phyloP scores from a whole-genome alignment of 306 rosid genomes.

The Inga laurina region DNA sequence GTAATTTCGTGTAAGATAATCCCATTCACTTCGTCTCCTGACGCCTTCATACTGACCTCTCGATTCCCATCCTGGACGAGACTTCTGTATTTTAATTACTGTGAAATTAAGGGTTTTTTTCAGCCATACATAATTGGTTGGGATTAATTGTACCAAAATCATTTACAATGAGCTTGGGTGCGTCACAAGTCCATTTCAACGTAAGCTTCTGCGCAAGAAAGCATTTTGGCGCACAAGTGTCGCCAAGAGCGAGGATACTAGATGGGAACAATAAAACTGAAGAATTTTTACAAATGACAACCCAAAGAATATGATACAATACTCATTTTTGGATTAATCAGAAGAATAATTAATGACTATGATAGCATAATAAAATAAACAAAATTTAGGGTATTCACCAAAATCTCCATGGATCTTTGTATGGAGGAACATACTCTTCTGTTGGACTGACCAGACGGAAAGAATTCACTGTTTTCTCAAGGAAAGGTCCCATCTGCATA shows the following conservation, averaged over 20 bases:
- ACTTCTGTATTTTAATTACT: neutral
- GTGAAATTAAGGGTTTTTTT: neutral
- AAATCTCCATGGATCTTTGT: constrained; percentile 98
- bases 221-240: neutral
- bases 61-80: neutral
- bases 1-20: neutral
- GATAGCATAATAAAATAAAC: constrained; percentile 12
- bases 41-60: neutral
- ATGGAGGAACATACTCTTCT: constrained; percentile 87
- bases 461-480: constrained; percentile 73
- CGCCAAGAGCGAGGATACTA: neutral
- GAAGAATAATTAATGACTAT: neutral
- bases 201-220: neutral
- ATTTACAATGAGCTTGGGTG: neutral
- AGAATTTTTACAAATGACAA: neutral
- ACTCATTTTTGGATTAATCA: constrained; percentile 4
- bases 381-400: constrained; percentile 62
- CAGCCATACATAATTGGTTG: neutral
- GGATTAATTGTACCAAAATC: neutral
- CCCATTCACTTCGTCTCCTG: neutral
- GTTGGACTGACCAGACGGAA: constrained; percentile 83
- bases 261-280: neutral
- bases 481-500: constrained; percentile 81
- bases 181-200: neutral
- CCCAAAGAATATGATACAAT: constrained; percentile 15